Conservation (phyloP, 2,329 filamentous ascomycete genomes). For the Thelonectria olida region DNA sequence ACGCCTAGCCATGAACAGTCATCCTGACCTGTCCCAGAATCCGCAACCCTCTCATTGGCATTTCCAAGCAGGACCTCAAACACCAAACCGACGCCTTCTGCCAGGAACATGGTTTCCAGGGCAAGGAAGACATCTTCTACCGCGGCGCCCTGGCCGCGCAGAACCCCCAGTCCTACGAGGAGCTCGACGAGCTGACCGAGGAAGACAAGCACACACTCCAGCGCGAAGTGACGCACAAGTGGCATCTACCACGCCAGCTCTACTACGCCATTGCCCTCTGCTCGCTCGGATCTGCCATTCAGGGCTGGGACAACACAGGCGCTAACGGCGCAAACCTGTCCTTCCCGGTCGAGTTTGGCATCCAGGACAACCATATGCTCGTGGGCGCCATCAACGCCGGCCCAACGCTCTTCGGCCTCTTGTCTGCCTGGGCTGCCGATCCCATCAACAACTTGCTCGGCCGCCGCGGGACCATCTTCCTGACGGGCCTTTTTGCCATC, state of each 20-base stretch:
- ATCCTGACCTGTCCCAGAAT: conserved; percentile 29
- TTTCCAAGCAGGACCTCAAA: conserved; percentile 33
- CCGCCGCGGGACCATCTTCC: conserved; percentile 55
- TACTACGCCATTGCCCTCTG: conserved; percentile 43
- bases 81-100: conserved; percentile 39
- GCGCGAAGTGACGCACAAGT: conserved; percentile 41
- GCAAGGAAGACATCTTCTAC: conserved; percentile 39
- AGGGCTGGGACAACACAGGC: conserved; percentile 58
- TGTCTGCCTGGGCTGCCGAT: conserved; percentile 41
- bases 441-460: conserved; percentile 49
- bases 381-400: conserved; percentile 65
- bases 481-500: conserved; percentile 64
- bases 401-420: conserved; percentile 33
- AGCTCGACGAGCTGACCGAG: conserved; percentile 34
- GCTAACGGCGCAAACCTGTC: conserved; percentile 51
- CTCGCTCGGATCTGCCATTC: conserved; percentile 43
- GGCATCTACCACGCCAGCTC: conserved; percentile 39
- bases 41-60: conserved; percentile 38
- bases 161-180: conserved; percentile 28
- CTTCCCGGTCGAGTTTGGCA: conserved; percentile 48
- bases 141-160: conserved; percentile 43
- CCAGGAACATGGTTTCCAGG: conserved; percentile 38
- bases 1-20: neutral
- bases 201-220: conserved; percentile 36
- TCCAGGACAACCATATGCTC: conserved; percentile 55